Evolutionary conservation across 805 yeast species (phyloP).

Genomic region (Candida ortonii): DNA sequence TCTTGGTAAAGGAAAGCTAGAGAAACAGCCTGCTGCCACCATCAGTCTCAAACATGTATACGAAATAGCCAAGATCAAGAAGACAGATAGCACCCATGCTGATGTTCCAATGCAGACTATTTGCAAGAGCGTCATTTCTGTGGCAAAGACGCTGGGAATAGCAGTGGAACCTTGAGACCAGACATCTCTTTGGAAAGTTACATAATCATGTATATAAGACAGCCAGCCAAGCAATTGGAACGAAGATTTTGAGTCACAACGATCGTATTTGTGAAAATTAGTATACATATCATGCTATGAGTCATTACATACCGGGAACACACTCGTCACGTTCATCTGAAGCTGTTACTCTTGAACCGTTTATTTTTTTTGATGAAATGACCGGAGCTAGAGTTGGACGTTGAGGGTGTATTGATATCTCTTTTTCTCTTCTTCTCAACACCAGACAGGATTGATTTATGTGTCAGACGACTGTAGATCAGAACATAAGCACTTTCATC

Average conservation of each 20-base stretch:
- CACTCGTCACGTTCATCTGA: slow-evolving; percentile 2
- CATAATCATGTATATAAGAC: too few relatives aligned
- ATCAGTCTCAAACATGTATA: slow-evolving; percentile 82
- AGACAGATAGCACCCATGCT: slow-evolving; percentile 78
- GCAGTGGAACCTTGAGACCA: too few relatives aligned
- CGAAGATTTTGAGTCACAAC: slow-evolving; percentile 2
- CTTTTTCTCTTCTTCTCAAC: slow-evolving; percentile 16
- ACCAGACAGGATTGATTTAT: slow-evolving; percentile 36
- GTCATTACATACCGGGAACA: not conserved
- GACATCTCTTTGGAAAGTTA: too few relatives aligned
- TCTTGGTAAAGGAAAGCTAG: slow-evolving; percentile 60
- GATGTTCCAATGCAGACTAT: slow-evolving; percentile 68
- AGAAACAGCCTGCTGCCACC: slow-evolving; percentile 31
- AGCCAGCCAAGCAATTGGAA: too few relatives aligned
- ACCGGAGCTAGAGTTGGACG: not conserved
- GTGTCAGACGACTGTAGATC: slow-evolving; percentile 75
- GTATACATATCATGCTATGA: slow-evolving; percentile 16
- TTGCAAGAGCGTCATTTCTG: slow-evolving; percentile 77
- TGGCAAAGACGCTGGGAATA: slow-evolving; percentile 89
- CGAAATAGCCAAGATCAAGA: slow-evolving; percentile 92
- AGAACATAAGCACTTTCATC: slow-evolving; percentile 91
- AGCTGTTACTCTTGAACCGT: slow-evolving; percentile 12
- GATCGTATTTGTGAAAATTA: too few relatives aligned
- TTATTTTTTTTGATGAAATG: slow-evolving; percentile 12
- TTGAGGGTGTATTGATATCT: slow-evolving; percentile 3